Percentiles rank a stretch among this genome's conserved stretches.
Evolutionary conservation across 331 rosid species (phyloP).

Genomic region (Malus hybrid): DNA sequence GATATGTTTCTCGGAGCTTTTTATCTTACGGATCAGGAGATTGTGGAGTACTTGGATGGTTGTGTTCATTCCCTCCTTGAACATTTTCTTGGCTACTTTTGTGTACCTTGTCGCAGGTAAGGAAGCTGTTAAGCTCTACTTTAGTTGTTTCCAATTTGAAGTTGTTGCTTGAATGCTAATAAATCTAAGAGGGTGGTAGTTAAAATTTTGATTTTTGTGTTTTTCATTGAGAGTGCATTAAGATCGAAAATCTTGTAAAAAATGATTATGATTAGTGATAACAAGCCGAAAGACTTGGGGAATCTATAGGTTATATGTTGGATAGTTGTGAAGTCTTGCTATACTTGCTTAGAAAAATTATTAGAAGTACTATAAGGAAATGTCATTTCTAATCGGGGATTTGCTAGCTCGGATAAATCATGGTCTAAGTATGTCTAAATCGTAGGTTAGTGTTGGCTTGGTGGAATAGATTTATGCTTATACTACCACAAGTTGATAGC

Average conservation of each 20-base stretch:
- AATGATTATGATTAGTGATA: background rate
- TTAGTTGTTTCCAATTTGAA: background rate
- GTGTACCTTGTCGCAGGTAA: conserved; percentile 79
- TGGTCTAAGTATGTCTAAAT: background rate
- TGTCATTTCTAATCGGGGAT: background rate
- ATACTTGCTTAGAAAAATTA: background rate
- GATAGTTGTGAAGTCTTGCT: background rate
- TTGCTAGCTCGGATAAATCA: background rate
- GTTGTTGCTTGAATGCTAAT: background rate
- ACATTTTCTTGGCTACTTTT: conserved; percentile 45
- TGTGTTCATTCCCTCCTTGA: conserved; percentile 63
- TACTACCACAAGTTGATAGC: background rate
- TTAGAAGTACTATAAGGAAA: background rate
- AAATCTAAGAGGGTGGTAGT: background rate
- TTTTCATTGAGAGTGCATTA: background rate
- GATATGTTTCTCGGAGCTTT: conserved; percentile 54
- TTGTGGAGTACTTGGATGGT: conserved; percentile 86
- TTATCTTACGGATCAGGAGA: conserved; percentile 78
- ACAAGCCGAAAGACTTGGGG: background rate
- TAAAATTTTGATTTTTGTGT: background rate
- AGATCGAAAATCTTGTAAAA: background rate
- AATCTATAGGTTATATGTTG: background rate
- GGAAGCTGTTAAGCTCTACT: background rate
- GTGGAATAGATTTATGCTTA: background rate
- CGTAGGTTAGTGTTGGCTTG: background rate